phyloP scores from a whole-genome alignment of 768 basidiomycete species.

The Leucocoprinus sp. region DNA sequence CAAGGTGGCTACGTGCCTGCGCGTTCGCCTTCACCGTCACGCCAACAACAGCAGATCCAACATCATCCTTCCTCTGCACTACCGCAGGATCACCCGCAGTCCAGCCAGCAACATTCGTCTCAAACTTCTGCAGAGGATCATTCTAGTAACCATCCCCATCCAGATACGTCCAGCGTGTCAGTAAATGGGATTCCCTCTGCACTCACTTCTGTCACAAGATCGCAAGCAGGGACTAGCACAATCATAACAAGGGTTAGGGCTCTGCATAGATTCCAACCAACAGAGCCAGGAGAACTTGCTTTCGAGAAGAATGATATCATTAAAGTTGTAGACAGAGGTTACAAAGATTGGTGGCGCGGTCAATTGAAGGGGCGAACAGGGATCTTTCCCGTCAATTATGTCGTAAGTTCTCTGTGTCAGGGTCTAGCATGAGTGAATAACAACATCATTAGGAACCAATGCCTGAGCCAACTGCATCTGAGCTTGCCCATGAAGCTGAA shows the following conservation, averaged over 20 bases:
- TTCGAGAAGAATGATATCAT: slow-evolving; percentile 92
- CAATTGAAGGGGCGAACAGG: slow-evolving; percentile 85
- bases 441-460: slow-evolving; percentile 84
- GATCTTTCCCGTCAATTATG: slow-evolving; percentile 97
- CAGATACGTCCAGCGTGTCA: slow-evolving; percentile 4
- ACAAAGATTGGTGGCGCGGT: slow-evolving; percentile 97
- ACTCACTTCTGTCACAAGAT: slow-evolving; percentile 14
- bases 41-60: slow-evolving; percentile 15
- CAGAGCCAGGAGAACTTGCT: slow-evolving; percentile 82
- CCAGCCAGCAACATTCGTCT: slow-evolving; percentile 9
- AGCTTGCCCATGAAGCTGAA: slow-evolving; percentile 75
- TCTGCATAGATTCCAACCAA: slow-evolving; percentile 80
- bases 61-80: slow-evolving; percentile 13
- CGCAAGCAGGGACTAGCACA: slow-evolving; percentile 12
- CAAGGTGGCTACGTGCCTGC: slow-evolving; percentile 53
- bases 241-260: slow-evolving; percentile 83
- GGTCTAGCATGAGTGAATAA: too few species aligned
- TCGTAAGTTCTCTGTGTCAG: slow-evolving; percentile 41
- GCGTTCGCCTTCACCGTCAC: slow-evolving; percentile 33
- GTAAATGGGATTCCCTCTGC: slow-evolving; percentile 10
- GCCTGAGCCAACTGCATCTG: slow-evolving; percentile 72
- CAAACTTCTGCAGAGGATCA: neutral
- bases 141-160: slow-evolving; percentile 6
- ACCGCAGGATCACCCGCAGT: slow-evolving; percentile 11
- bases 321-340: slow-evolving; percentile 89